Evolutionary conservation across 129 eudicot genomes (phyloP).

Genomic region (Flaveria bidentis): DNA sequence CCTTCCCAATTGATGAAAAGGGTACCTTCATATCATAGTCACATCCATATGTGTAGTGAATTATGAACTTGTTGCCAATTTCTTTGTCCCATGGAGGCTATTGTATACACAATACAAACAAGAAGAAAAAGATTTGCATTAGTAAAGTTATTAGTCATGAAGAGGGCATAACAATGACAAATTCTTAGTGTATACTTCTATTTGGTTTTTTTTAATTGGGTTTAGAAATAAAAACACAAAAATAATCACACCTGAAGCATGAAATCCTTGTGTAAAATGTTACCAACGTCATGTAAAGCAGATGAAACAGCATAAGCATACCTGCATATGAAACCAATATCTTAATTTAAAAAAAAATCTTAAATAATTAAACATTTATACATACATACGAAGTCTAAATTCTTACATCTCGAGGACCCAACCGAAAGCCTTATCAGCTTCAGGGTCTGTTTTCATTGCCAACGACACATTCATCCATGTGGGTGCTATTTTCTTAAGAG

Average conservation of each 20-base stretch:
- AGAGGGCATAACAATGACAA: background rate
- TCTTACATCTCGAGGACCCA: constrained; percentile 99
- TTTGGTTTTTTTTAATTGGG: background rate
- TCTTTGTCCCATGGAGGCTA: constrained; percentile 99
- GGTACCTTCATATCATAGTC: constrained; percentile 90
- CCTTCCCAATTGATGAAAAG: background rate
- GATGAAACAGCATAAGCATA: constrained; percentile 99
- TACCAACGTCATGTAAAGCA: constrained; percentile 86
- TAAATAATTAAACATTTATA: background rate
- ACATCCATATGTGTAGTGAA: constrained; percentile 97
- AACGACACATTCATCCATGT: constrained; percentile 98
- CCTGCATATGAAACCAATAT: constrained; percentile 47
- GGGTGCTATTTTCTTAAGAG: constrained; percentile 90
- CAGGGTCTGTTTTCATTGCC: constrained; percentile 95
- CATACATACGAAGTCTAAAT: background rate
- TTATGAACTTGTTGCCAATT: constrained; percentile 70
- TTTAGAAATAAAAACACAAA: background rate
- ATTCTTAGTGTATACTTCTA: background rate
- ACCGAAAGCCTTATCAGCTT: constrained; percentile 95
- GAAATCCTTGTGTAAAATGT: constrained; percentile 89
- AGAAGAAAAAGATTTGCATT: constrained; percentile 4
- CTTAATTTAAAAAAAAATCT: background rate
- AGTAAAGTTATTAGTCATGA: constrained; percentile 3
- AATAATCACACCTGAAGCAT: constrained; percentile 76
- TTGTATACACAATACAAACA: background rate